Evolutionary conservation across 768 basidiomycete genomes (phyloP), one percentile per base, ranked within the genome.

Genomic region (Termitomyces heimii): DNA sequence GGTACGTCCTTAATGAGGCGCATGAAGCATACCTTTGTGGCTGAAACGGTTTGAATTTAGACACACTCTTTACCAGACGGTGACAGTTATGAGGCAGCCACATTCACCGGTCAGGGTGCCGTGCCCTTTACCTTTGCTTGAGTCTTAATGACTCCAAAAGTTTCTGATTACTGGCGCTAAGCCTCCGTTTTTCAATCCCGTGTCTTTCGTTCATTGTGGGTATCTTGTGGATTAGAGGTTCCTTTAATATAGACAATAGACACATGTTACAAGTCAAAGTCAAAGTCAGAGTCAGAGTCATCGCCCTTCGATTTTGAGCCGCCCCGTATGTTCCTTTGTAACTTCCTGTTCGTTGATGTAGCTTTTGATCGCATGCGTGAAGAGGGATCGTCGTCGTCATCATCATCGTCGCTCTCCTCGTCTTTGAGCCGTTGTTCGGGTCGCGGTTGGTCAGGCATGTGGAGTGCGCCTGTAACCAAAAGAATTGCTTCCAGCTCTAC

Each of bases 271-370:
- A 85, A 71, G 64, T 85, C 85, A 66, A 86, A 85, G 65, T 92
- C 90, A 67, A 95, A 89, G 68, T 93, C 93, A 32, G 88, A 89
- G 64, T 88, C 84, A 40, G 80, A 82, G 60, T 86, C 82, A 58
- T 78, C 75, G 37, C 69, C 72, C 51, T 70, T 72, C 51, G 61
- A 62, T 39, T 69, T 59, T 28, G 61, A 40, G 46, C 53, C 64
- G 13, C 71, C 73, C 58, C 82, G 76, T 39, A 89, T 72, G 60
- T 86, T 89, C 74, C 81, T 88, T 26, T 69, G 65, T 3, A 73
- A 61, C 31, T 71, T 74, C 7, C 71, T 72, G 59, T 86, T 88
- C 9, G 78, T 80, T n/a, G 77, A 77, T 0, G 85, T 82, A 4
- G 73, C 73, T 24, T 81, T 77, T 18, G 86, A 88, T 26, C 79